Evolutionary conservation across 2,329 filamentous ascomycete genomes (phyloP).

Genomic region (Microdochium bolleyi): DNA sequence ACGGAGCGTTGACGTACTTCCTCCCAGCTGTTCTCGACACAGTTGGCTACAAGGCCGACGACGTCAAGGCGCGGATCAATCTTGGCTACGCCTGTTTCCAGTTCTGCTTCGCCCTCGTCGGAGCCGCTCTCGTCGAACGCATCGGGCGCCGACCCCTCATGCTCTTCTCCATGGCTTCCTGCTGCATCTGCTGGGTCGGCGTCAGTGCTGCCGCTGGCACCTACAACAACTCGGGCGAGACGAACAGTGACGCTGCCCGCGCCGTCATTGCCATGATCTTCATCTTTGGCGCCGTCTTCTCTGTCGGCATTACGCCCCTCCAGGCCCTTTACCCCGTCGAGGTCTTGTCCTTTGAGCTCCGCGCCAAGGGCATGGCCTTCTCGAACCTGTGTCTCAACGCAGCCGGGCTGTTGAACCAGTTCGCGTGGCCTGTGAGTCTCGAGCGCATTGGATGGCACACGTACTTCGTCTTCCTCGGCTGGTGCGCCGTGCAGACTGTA

Average conservation of each 20-base stretch:
- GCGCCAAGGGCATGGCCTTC: slow-evolving; percentile 40
- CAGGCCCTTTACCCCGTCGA: slow-evolving; percentile 39
- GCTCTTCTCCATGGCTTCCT: slow-evolving; percentile 38
- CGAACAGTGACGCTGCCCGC: slow-evolving; percentile 29
- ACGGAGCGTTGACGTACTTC: slow-evolving; percentile 36
- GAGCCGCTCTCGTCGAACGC: slow-evolving; percentile 39
- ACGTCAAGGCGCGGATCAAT: slow-evolving; percentile 38
- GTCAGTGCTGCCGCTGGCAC: slow-evolving; percentile 37
- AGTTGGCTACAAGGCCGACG: slow-evolving; percentile 33
- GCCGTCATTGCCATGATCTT: slow-evolving; percentile 45
- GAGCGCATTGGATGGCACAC: slow-evolving; percentile 40
- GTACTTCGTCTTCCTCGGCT: slow-evolving; percentile 39
- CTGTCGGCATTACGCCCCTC: slow-evolving; percentile 20
- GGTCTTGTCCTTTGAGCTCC: slow-evolving; percentile 35
- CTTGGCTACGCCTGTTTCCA: slow-evolving; percentile 43
- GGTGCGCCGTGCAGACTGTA: slow-evolving; percentile 27
- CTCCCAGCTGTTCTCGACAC: slow-evolving; percentile 40
- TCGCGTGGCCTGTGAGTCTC: slow-evolving; percentile 33
- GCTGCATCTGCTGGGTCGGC: slow-evolving; percentile 40
- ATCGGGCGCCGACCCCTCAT: slow-evolving; percentile 45
- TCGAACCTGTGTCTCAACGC: slow-evolving; percentile 31
- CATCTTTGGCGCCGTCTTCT: slow-evolving; percentile 44
- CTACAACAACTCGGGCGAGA: slow-evolving; percentile 22
- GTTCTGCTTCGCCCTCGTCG: slow-evolving; percentile 38
- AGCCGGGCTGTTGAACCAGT: slow-evolving; percentile 33